These are phyloP conservation scores for Atractiella rhizophila DNA, from an alignment of 768 basidiomycete genomes.

Conservation along the genomic window DNA sequence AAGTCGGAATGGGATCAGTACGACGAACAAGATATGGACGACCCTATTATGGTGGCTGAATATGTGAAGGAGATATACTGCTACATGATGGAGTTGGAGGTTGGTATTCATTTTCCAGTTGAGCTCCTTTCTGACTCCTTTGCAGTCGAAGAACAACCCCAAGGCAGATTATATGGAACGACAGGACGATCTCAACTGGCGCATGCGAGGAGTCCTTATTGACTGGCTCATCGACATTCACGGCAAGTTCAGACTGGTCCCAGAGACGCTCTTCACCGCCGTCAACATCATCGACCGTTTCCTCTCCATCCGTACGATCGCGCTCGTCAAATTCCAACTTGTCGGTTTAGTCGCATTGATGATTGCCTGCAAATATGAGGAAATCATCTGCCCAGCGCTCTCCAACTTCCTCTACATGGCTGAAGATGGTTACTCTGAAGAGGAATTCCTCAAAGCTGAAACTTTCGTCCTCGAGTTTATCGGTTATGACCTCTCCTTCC, in stretches of 20 bases:
- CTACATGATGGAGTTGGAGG: conserved; percentile 69
- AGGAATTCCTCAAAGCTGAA: conserved; percentile 71
- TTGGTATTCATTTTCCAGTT: conserved; percentile 21
- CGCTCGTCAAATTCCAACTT: conserved; percentile 61
- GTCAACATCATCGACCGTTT: conserved; percentile 56
- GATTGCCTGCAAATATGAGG: conserved; percentile 74
- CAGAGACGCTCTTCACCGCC: conserved; percentile 74
- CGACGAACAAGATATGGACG: conserved; percentile 69
- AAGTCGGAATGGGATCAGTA: conserved; percentile 70
- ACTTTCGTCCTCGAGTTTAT: conserved; percentile 62
- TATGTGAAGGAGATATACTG: conserved; percentile 83
- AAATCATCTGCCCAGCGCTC: conserved; percentile 66
- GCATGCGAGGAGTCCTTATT: conserved; percentile 62
- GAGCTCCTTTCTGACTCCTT: neutral
- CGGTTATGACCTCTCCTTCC: conserved; percentile 61
- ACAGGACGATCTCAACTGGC: conserved; percentile 65
- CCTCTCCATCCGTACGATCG: conserved; percentile 42
- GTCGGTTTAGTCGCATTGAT: conserved; percentile 73
- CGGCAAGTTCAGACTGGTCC: conserved; percentile 53
- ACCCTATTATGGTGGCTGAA: conserved; percentile 90
- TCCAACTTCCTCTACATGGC: conserved; percentile 53
- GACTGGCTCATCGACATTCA: conserved; percentile 91
- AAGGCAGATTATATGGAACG: conserved; percentile 58
- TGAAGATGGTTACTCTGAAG: conserved; percentile 46
- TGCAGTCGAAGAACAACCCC: conserved; percentile 49